Base-by-base conservation (phyloP, 179 eudicot genomes). In the Sideroxylon spinosum region DNA sequence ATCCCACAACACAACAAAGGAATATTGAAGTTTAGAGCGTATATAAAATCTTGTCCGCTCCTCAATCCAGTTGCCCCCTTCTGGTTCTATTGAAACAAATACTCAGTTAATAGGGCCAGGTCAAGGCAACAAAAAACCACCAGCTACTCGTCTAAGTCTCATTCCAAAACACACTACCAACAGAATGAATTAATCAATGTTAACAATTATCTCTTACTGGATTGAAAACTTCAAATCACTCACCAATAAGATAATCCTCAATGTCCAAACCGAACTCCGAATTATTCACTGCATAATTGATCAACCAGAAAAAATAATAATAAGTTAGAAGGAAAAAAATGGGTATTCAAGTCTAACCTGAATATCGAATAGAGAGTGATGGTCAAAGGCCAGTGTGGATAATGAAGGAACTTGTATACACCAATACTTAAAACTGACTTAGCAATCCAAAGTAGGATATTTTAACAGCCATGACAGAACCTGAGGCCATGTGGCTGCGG, bases 191-290 rank as follows among this genome's bases (percentile, higher is more conserved):
- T 65, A 25, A 50, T 28, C 50, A 44, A 19, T 13, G 37, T 4
- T 5, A 16, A 57, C 20, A 49, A 19, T 3, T 9, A 63, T 13
- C 57, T 46, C 70, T 75, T 26, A 52, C 49, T 9, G 25, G 1
- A 29, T 9, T 81, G 72, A 52, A 63, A 70, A 66, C 55, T 26
- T 19, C 13, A 56, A 17, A 71, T 32, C n/a, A 81, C 97, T 92
- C 80, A 95, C 98, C 99, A 48, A 93, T 86, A 69, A 95, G 98
- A 86, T 95, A 95, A 84, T 95, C 99, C 82, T 95, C 99, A 79
- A 88, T 76, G 68, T 95, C 99, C 82, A 95, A 88, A 62, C 98
- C 87, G 85, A 95, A 93, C 59, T 90, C 93, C 66, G 94, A 83
- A 52, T 84, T 59, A 69, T 84, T 87, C 86, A 95, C 99, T 95